Conservation (phyloP, 306 rosid species). For the Echinosophora koreensis region DNA sequence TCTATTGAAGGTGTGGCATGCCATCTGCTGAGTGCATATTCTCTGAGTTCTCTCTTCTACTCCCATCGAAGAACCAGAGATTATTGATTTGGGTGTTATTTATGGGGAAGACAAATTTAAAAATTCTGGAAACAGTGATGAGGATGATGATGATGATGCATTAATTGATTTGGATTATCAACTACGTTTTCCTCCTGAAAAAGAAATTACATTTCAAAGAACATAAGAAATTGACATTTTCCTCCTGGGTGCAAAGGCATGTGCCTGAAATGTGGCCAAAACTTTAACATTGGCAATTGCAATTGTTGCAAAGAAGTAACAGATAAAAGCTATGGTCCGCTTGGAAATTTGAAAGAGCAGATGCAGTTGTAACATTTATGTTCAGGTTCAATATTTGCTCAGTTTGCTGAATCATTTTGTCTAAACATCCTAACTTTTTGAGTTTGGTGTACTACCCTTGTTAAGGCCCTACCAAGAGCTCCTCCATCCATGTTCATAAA, state of each 20-base stretch:
- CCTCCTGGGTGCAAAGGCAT: conserved; percentile 74
- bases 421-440: neutral
- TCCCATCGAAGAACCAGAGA: conserved; percentile 72
- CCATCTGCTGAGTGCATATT: conserved; percentile 77
- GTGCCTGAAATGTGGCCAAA: conserved; percentile 82
- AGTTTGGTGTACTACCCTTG: conserved; percentile 3
- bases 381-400: conserved; percentile 35
- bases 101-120: conserved; percentile 58
- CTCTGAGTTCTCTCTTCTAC: conserved; percentile 78
- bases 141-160: conserved; percentile 50
- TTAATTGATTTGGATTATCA: conserved; percentile 74
- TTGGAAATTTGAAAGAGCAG: conserved; percentile 72
- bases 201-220: conserved; percentile 86
- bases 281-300: conserved; percentile 74
- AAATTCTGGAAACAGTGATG: conserved; percentile 34
- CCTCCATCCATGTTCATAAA: neutral
- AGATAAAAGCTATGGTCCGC: conserved; percentile 65
- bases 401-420: neutral
- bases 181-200: conserved; percentile 74
- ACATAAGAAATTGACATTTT: conserved; percentile 88
- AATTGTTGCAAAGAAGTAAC: conserved; percentile 60
- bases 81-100: conserved; percentile 67
- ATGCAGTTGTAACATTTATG: conserved; percentile 54
- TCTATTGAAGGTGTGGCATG: conserved; percentile 73
- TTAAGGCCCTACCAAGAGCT: neutral